A percentile compares a stretch with the other conserved stretches of the same genome.
phyloP scores from a whole-genome alignment of 2,329 filamentous ascomycete species.

The Paraconiothyrium sp. region DNA sequence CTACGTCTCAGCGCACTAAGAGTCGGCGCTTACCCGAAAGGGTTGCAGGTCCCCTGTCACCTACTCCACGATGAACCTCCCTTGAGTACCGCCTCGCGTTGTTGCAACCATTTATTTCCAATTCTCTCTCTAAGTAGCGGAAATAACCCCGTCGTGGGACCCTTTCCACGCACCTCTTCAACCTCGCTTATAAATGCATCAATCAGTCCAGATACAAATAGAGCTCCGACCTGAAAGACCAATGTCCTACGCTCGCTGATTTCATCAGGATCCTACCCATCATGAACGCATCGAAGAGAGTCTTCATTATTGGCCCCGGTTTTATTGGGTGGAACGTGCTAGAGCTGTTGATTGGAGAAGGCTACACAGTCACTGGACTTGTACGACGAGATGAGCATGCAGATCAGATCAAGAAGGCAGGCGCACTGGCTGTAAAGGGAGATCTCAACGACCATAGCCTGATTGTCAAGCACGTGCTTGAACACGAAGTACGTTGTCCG shows the following conservation, averaged over 20 bases:
- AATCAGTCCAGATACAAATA: neutral
- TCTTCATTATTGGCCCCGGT: constrained; percentile 58
- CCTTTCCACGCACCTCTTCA: neutral
- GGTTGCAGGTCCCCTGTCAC: neutral
- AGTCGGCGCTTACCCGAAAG: neutral
- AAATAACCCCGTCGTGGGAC: neutral
- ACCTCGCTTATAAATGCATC: neutral
- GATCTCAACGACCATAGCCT: constrained; percentile 53
- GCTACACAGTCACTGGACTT: constrained; percentile 55
- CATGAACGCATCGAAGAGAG: constrained; percentile 29
- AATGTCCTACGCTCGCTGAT: too few species aligned
- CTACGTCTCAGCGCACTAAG: neutral
- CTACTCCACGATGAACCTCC: neutral
- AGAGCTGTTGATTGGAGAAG: constrained; percentile 54
- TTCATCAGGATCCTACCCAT: neutral
- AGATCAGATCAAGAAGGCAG: constrained; percentile 48
- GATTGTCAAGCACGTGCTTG: constrained; percentile 49
- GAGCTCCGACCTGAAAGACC: neutral
- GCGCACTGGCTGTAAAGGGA: constrained; percentile 52
- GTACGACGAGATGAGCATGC: constrained; percentile 54
- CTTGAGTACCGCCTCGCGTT: neutral
- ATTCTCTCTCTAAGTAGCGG: neutral
- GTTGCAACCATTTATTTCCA: neutral
- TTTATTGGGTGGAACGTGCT: constrained; percentile 61
- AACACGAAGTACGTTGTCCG: constrained; percentile 45